Percentiles rank a stretch among this genome's conserved stretches.
phyloP scores from a whole-genome alignment of 257 asterid species.

The Salvia hispanica region DNA sequence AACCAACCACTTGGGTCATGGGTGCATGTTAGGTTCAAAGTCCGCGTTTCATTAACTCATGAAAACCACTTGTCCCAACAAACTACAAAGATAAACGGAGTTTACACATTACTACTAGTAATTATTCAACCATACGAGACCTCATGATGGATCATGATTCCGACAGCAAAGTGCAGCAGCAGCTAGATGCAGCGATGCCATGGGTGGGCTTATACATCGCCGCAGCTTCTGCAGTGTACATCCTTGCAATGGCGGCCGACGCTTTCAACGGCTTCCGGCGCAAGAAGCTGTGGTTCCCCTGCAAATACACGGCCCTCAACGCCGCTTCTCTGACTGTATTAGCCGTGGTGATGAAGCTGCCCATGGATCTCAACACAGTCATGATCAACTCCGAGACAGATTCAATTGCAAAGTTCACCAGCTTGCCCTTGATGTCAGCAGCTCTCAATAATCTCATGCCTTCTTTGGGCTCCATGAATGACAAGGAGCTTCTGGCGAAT shows the following conservation, averaged over 20 bases:
- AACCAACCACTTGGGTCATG: no score
- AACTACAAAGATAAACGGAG: no score
- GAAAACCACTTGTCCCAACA: no score
- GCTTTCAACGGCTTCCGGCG: slow-evolving; percentile 25
- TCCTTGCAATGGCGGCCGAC: slow-evolving; percentile 33
- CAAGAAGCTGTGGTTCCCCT: slow-evolving; percentile 40
- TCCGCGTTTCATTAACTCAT: no score
- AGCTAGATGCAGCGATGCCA: slow-evolving; percentile 28
- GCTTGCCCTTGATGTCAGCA: slow-evolving; percentile 1
- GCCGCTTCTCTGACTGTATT: slow-evolving; percentile 35
- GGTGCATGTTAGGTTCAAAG: no score
- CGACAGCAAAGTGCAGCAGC: background rate
- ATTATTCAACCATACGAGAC: no score
- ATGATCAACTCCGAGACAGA: slow-evolving; percentile 1
- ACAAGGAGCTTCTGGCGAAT: background rate
- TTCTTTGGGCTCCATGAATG: slow-evolving; percentile 14
- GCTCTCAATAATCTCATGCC: background rate
- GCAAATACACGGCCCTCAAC: slow-evolving; percentile 34
- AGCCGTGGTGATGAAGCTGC: slow-evolving; percentile 36
- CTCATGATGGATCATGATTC: no score
- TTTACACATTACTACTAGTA: no score
- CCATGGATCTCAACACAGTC: slow-evolving; percentile 31
- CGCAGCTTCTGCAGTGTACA: slow-evolving; percentile 13
- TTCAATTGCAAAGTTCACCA: background rate
- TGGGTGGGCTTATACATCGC: slow-evolving; percentile 25